Base-by-base conservation (phyloP, 805 yeast species). In the Kluyveromyces nonfermentans region DNA sequence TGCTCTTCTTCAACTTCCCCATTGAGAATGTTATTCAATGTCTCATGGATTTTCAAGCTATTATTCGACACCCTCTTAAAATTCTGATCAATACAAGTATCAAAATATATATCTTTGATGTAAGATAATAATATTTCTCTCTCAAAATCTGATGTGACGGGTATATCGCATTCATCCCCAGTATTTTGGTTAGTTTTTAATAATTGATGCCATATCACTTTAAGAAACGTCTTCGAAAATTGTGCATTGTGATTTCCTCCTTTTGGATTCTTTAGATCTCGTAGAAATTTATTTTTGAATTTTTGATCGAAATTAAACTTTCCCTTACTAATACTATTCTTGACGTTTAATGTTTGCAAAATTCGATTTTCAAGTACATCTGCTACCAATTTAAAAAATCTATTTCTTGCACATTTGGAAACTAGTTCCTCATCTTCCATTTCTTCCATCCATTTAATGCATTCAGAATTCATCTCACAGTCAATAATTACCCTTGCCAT, bases 21-120 rank as follows among this genome's bases (percentile, higher is more conserved):
- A 10, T n/a, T 15, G 17, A 33, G 35, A 33, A 33, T 33, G n/a
- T 33, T 7, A 15, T 33, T 33, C 9, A 33, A 12, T 4, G 35
- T n/a, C 9, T 18, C 6, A 16, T 9, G 35, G 9, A 33, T 14
- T 12, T 9, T 16, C 35, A 16, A 3, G 20, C 6, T 18, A 5
- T 15, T 16, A 12, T 7, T 18, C 9, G 8, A 8, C 35, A 33
- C 20, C 4, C n/a, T 33, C 10, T 33, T 15, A 9, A 5, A 7
- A 15, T 33, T 18, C n/a, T n/a, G 19, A 7, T 46, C 49, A 30
- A 41, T 43, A 21, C 42, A 42, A 7, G 32, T 37, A 34, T 53
- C 56, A 9, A 53, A 46, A 25, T 48, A 40, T 16, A 58, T 48
- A 14, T 42, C 53, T 21, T 49, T 50, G n/a, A 58, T 50, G 47